Evolutionary conservation across 2,329 filamentous ascomycete genomes (phyloP), one percentile per base, ranked within the genome.

Genomic region (Parascedosporium putredinis): DNA sequence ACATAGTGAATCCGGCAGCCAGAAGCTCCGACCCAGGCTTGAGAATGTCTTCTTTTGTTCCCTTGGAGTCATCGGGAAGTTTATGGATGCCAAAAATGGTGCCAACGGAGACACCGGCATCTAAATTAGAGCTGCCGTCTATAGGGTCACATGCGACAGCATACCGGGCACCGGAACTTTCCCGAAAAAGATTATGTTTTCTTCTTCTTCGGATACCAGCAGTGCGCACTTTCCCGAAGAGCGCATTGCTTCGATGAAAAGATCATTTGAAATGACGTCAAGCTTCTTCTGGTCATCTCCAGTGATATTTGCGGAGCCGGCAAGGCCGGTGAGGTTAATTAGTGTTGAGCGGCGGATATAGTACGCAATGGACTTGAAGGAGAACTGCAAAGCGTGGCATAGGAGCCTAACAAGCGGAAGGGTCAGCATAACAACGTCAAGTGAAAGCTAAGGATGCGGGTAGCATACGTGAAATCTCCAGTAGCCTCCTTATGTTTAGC

Each of bases 281-380:
- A 98, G 87, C 74, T 98, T 98, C 81, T 98, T 98, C 69, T 98
- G 93, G 66, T 97, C 93, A 68, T 98, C 93, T 56, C 93, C 93
- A 3, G 93, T 97, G 49, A 78, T 88, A 72, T 98, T 98, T 57
- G 89, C 88, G 53, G 91, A 93, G 52, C 93, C 93, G 54, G 93
- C 93, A 45, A 98, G 82, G 54, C 93, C 93, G 48, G 88, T 94
- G 54, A 98, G 81, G 75, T 95, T 95, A 72, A 97, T 91, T 56
- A 98, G 75, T 22, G 88, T 91, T 31, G 91, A 89, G 67, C 93
- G 85, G 61, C 91, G 90, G 69, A 98, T 98, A 76, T 96, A 98
- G 78, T 97, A 95, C 60, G 93, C 88, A 68, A 98, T 98, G 57
- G 88, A 95, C 76, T 98, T 98, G 84, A 98, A 98, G 56, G 93